Conservation (phyloP, 2,329 filamentous ascomycete species). For the Seiridium unicorne region DNA sequence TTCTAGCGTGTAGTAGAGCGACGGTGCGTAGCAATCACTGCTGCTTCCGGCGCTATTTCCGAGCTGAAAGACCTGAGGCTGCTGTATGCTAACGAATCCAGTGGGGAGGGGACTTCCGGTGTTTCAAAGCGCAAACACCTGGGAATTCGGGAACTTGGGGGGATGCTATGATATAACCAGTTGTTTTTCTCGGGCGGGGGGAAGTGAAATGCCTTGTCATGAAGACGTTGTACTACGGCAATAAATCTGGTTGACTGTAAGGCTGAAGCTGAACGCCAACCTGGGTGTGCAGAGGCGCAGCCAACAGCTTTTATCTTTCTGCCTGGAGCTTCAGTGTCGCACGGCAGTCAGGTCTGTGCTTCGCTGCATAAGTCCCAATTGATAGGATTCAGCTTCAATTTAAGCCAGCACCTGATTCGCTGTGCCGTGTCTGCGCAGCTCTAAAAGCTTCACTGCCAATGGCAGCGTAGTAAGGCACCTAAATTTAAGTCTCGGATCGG, state of each 20-base stretch:
- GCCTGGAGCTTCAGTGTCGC: not conserved
- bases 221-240: not conserved
- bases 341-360: not conserved
- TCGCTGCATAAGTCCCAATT: not conserved
- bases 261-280: not conserved
- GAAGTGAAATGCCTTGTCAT: not conserved
- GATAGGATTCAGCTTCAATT: conserved; percentile 1
- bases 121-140: too few relatives aligned
- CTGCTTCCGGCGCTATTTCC: too few relatives aligned
- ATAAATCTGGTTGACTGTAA: not conserved
- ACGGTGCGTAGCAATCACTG: too few relatives aligned
- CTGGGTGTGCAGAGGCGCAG: not conserved
- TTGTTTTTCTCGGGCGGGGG: not conserved
- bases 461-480: not conserved
- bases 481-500: not conserved
- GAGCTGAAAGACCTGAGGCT: too few relatives aligned
- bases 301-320: conserved; percentile 4
- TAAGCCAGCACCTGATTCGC: not conserved
- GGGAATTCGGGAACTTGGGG: too few relatives aligned
- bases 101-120: too few relatives aligned
- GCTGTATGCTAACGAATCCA: too few relatives aligned
- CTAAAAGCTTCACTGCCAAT: not conserved
- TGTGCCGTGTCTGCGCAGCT: not conserved
- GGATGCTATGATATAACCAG: too few relatives aligned
- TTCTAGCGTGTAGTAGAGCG: too few relatives aligned